phyloP scores from a whole-genome alignment of 176 grass and related monocot genomes.

The Eleusine coracana region DNA sequence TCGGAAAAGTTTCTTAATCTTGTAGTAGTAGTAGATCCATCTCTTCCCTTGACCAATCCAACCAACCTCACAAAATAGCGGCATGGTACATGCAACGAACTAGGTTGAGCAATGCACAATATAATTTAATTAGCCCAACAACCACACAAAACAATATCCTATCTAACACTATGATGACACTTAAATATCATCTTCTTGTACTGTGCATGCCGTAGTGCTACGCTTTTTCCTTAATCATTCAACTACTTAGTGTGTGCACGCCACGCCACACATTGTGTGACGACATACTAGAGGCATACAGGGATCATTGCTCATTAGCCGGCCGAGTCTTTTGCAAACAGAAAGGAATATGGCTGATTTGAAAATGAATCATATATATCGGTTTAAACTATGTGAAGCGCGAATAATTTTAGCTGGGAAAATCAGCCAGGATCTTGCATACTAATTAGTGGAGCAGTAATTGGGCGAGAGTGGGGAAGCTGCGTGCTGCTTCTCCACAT shows the following conservation, averaged over 20 bases:
- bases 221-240: neutral
- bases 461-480: neutral
- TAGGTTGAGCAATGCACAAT: neutral
- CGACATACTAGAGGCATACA: neutral
- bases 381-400: too few relatives aligned
- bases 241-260: neutral
- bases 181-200: neutral
- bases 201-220: neutral
- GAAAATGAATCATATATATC: too few relatives aligned
- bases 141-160: constrained; percentile 7
- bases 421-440: neutral
- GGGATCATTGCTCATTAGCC: neutral
- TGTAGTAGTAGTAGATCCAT: too few relatives aligned
- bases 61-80: too few relatives aligned
- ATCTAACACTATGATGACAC: neutral
- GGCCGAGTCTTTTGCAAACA: neutral
- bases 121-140: neutral
- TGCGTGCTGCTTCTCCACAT: neutral
- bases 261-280: neutral
- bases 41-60: too few relatives aligned
- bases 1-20: too few relatives aligned
- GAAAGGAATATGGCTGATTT: neutral
- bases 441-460: neutral
- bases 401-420: neutral
- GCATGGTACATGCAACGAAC: too few relatives aligned